Evolutionary conservation across 177 flowering plant species (phyloP), one percentile per base, ranked within the genome.

Genomic region (Vitis hybrid): DNA sequence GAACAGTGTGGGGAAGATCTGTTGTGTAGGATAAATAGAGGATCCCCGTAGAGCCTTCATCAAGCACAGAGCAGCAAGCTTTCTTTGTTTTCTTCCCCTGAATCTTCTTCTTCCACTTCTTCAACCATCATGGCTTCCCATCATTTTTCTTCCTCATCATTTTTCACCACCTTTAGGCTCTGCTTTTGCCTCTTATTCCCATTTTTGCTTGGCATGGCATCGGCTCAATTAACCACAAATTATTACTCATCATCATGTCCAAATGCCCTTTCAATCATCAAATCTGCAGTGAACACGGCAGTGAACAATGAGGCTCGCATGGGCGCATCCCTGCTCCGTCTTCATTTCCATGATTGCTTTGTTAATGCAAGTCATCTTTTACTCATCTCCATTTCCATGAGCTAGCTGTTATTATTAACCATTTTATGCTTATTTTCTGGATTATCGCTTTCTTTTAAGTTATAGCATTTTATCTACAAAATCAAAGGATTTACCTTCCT

Each of bases 281-380:
- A 67, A 52, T 19, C 72, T 0, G 81, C 69, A 1, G 82, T 83
- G 24, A 30, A 21, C 17, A 9, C 78, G 11, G 83, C 82, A 1
- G 79, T 83, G 21, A 21, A 35, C 0, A 74, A 30, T 1, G 86
- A 83, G 30, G 52, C 71, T 67, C 82, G 86, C 40, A 83, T 83
- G 86, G 86, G 81, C 2, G 86, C 84, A 1, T 83, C 83, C 4
- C 65, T 83, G 79, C 82, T 83, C 56, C 86, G 84, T 32, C 81
- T 81, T 58, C 84, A 78, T 65, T 81, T 78, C 62, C 84, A 81
- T 11, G 84, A 81, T 48, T 83, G 86, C 71, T 83, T 83, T 62
- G 86, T 81, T 40, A 70, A 79, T 60, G 84, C 70, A 79, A 60
- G 77, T 72, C 46, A 13, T 14, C 40, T 8, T 60, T 19, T 19